Evolutionary conservation across 2,329 filamentous ascomycete species (phyloP), one percentile per base, ranked within the genome.

Genomic region (Fusarium drepaniforme): DNA sequence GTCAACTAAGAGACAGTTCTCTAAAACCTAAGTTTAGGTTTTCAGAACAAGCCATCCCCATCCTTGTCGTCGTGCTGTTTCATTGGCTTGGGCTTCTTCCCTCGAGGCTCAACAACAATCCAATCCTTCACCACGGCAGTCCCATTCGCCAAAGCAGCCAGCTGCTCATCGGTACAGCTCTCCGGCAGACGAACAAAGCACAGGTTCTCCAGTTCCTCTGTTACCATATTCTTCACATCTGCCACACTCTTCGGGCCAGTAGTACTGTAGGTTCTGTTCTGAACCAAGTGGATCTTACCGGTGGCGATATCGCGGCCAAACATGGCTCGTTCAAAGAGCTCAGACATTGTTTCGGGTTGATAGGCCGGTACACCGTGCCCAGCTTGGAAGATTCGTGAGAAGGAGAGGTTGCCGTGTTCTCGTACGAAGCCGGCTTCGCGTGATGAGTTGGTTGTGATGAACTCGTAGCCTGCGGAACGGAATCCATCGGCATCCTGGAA

Each of bases 381-480:
- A 4, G 90, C 86, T 72, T 92, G 87, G 77, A 91, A 92, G 13
- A 93, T 86, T 3, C 91, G 86, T 18, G 88, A 89, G 81, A 93
- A 93, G 4, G 88, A 90, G 60, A 93, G 87, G 74, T 94, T 94
- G 3, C 92, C 93, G 77, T 90, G 92, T 80, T 96, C 93, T 5
- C 93, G 88, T 0, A 94, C 93, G 63, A 90, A 88, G n/a, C 93
- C 94, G 37, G 89, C 93, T 77, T 90, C 88, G 82, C 92, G 91
- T 6, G 87, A 86, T 9, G 85, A 86, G 76, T 94, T 93, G 18
- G 93, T 90, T 9, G 90, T 83, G 68, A 96, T 90, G 11, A 91
- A 88, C 0, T 89, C 88, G 79, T 96, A 96, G 1, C 93, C 93
- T 0, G 94, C 90, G 0, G 83, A 81, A 3, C 86, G 84, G 80